Evolutionary conservation across 495 filamentous ascomycete genomes (phyloP).

Genomic region (Hyphodiscus hymeniophilus): DNA sequence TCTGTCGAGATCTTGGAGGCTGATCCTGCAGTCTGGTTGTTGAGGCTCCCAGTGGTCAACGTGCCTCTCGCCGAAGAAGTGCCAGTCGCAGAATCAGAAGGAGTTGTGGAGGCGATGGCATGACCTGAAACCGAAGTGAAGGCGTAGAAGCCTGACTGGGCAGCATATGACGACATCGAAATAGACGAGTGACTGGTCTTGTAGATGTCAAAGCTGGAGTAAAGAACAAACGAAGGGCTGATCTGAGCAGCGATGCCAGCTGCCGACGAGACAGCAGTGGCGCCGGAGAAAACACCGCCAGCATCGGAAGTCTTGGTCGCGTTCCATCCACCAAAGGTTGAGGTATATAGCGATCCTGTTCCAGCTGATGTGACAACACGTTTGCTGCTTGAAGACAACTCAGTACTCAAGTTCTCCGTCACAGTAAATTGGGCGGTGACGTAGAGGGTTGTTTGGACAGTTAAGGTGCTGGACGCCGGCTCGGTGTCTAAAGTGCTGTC

Average conservation of each 20-base stretch:
- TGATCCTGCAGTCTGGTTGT: background rate
- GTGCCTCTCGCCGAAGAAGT: background rate
- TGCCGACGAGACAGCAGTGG: background rate
- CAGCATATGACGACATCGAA: background rate
- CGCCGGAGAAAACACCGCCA: background rate
- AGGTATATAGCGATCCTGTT: background rate
- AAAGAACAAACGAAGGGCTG: background rate
- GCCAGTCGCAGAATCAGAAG: background rate
- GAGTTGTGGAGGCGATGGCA: background rate
- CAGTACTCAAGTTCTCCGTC: constrained; percentile 3
- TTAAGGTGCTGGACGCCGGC: constrained; percentile 3
- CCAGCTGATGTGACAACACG: background rate
- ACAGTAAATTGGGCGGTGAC: constrained; percentile 2
- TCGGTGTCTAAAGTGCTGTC: background rate
- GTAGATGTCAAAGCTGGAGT: constrained; percentile 8
- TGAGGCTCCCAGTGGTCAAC: constrained; percentile 4
- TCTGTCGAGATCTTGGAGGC: too few relatives aligned
- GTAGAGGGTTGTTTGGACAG: constrained; percentile 5
- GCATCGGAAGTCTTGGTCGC: background rate
- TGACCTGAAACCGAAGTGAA: background rate
- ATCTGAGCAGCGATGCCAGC: background rate
- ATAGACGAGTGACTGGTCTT: background rate
- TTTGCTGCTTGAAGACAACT: background rate
- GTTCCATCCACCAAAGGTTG: constrained; percentile 17
- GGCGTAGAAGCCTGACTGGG: constrained; percentile 1